Conservation (phyloP, 1,284 basidiomycete species). For the Cutaneotrichosporon cavernicola region DNA sequence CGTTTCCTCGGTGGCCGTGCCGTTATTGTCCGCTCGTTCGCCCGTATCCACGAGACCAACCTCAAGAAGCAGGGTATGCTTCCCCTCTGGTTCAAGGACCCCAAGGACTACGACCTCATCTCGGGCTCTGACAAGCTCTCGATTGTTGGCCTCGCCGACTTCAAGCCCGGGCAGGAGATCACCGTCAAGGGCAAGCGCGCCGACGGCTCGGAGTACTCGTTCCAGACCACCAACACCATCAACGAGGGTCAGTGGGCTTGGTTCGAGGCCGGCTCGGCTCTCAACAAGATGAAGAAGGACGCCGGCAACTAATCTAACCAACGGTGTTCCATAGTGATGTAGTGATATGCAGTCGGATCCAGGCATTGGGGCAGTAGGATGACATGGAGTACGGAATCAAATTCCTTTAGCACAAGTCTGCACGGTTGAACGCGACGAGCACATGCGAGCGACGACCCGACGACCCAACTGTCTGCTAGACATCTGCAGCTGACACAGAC, state of each 20-base stretch:
- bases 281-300: conserved; percentile 20
- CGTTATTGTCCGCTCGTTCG: conserved; percentile 88
- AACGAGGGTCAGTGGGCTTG: conserved; percentile 72
- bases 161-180: conserved; percentile 84
- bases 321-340: neutral
- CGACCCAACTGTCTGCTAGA: no score
- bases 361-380: neutral
- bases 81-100: conserved; percentile 80
- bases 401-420: no score
- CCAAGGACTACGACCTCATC: conserved; percentile 87
- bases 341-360: conserved; percentile 7
- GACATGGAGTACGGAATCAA: no score
- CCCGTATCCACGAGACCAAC: conserved; percentile 98
- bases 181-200: conserved; percentile 75
- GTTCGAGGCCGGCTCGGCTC: conserved; percentile 64
- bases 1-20: conserved; percentile 86
- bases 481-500: no score
- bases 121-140: conserved; percentile 77
- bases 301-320: neutral
- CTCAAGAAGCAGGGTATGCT: conserved; percentile 69
- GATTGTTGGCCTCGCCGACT: conserved; percentile 76
- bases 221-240: conserved; percentile 52
- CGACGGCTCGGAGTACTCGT: conserved; percentile 69
- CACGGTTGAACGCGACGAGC: no score
- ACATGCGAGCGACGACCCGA: no score